These are phyloP conservation scores for Leishmania tropica DNA, from an alignment of 208 protist species.

Conservation along the genomic window DNA sequence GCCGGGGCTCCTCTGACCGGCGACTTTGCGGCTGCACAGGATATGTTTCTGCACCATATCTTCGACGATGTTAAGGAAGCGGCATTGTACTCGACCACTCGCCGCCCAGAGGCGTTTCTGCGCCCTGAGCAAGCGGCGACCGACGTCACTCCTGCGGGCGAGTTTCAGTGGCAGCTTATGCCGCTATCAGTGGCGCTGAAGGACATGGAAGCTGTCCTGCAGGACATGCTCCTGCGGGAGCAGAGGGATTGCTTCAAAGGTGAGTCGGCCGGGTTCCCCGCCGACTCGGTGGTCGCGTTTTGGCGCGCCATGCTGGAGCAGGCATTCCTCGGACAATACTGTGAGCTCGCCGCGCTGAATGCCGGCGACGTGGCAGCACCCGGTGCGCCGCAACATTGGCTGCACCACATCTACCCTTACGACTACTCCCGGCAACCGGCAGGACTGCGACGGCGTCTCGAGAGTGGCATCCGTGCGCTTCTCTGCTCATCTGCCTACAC, in stretches of 20 bases:
- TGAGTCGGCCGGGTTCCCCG: background rate
- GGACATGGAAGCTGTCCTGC: slow-evolving; percentile 7
- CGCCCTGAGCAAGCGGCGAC: background rate
- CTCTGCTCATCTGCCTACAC: slow-evolving; percentile 51
- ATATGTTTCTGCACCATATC: slow-evolving; percentile 17
- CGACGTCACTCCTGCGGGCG: background rate
- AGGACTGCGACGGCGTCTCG: slow-evolving; percentile 28
- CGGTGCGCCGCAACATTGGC: background rate
- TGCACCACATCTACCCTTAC: slow-evolving; percentile 18
- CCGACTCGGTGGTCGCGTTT: slow-evolving; percentile 1
- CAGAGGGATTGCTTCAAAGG: background rate
- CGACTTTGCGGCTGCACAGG: background rate
- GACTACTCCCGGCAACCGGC: slow-evolving; percentile 22
- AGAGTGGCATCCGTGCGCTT: slow-evolving; percentile 25
- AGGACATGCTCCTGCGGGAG: slow-evolving; percentile 8
- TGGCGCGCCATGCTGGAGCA: slow-evolving; percentile 41
- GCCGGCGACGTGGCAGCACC: background rate
- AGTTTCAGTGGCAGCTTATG: slow-evolving; percentile 8
- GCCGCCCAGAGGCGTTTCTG: slow-evolving; percentile 14
- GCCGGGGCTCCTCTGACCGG: background rate
- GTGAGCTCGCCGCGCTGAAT: background rate
- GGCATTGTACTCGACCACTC: slow-evolving; percentile 15
- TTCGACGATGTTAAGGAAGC: slow-evolving; percentile 27
- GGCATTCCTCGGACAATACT: slow-evolving; percentile 36
- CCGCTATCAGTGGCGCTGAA: slow-evolving; percentile 5